Conservation (phyloP, 768 basidiomycete genomes). For the Mycena epipterygia region DNA sequence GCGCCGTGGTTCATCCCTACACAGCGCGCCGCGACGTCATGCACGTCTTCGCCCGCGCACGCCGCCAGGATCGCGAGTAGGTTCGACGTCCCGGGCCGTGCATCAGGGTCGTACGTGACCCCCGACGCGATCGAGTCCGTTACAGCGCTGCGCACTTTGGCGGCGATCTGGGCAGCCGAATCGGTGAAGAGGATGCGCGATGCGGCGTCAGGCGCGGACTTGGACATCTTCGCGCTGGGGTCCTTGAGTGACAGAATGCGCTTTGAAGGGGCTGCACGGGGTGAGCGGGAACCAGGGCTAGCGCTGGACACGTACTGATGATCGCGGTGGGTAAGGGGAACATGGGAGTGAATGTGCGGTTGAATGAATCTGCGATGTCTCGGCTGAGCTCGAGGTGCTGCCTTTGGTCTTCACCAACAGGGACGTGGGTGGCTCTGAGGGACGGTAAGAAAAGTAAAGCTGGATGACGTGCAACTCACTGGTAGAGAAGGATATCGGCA, state of each 20-base stretch:
- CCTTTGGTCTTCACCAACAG: conserved; percentile 96
- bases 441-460: background rate
- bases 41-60: conserved; percentile 66
- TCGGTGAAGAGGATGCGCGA: conserved; percentile 94
- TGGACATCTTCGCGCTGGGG: conserved; percentile 94
- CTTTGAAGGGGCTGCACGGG: conserved; percentile 75
- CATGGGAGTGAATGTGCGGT: conserved; percentile 72
- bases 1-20: conserved; percentile 69
- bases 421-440: conserved; percentile 88
- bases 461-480: conserved; percentile 57
- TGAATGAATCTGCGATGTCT: conserved; percentile 88
- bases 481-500: conserved; percentile 91
- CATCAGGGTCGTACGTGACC: conserved; percentile 84
- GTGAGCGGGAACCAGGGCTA: background rate
- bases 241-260: conserved; percentile 90
- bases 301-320: conserved; percentile 68
- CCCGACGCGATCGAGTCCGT: conserved; percentile 81
- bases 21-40: conserved; percentile 64
- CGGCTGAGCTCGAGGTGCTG: conserved; percentile 94
- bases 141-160: conserved; percentile 85
- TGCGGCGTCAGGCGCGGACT: conserved; percentile 82
- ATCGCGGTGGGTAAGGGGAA: conserved; percentile 83
- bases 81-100: conserved; percentile 89
- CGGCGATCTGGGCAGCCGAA: conserved; percentile 65
- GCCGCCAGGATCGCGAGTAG: conserved; percentile 85